Percentiles rank a stretch among this genome's conserved stretches.
Evolutionary conservation across 2,329 filamentous ascomycete genomes (phyloP).

Genomic region (Diaporthe destruens): DNA sequence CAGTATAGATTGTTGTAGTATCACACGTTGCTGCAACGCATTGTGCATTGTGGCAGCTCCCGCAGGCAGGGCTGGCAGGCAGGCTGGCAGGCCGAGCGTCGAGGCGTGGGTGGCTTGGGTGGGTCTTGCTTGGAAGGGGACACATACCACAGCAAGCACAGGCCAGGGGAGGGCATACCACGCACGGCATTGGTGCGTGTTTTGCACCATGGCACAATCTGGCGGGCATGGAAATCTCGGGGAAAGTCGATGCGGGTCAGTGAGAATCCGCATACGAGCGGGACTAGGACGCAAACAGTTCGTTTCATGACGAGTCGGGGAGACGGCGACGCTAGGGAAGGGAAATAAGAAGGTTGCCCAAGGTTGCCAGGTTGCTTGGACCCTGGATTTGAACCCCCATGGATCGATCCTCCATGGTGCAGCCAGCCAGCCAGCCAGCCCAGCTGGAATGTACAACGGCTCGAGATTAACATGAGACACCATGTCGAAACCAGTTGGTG

Average conservation of each 20-base stretch:
- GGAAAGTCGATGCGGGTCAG: slow-evolving; percentile 31
- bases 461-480: slow-evolving; percentile 31
- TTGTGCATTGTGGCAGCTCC: slow-evolving; percentile 23
- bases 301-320: slow-evolving; percentile 17
- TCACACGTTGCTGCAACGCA: slow-evolving; percentile 15
- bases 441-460: not conserved
- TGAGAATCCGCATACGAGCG: slow-evolving; percentile 11
- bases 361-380: slow-evolving; percentile 14
- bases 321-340: slow-evolving; percentile 13
- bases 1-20: not conserved
- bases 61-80: too few relatives aligned
- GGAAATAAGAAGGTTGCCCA: not conserved
- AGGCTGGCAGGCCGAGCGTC: not conserved
- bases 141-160: too few relatives aligned
- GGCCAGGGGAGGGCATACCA: too few relatives aligned
- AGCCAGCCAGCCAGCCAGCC: not conserved
- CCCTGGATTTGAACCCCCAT: slow-evolving; percentile 5
- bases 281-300: slow-evolving; percentile 25
- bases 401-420: too few relatives aligned
- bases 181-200: too few relatives aligned
- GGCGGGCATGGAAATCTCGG: slow-evolving; percentile 20
- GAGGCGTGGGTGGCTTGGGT: slow-evolving; percentile 2
- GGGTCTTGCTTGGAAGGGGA: too few relatives aligned
- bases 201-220: not conserved
- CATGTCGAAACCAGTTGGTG: slow-evolving; percentile 17